Conservation (phyloP, 2,329 filamentous ascomycete genomes). For the Aspergillus sp. region DNA sequence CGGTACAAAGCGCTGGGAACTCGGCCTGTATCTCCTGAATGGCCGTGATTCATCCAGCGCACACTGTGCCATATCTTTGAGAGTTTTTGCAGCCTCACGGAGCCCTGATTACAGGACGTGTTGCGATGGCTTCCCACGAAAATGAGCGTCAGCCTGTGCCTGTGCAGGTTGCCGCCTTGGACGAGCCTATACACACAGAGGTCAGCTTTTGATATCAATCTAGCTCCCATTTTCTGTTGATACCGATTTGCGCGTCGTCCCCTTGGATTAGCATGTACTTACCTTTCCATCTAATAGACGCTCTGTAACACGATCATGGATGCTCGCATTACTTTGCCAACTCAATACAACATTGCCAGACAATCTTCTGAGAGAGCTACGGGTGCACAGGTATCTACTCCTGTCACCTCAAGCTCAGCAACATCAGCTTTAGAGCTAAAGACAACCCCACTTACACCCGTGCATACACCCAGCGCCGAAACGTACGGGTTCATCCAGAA, state of each 20-base stretch:
- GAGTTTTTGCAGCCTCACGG: no score
- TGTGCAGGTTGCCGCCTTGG: not conserved
- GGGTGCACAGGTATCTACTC: no score
- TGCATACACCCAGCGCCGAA: not conserved
- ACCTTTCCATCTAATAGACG: not conserved
- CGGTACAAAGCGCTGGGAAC: not conserved
- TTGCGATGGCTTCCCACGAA: not conserved
- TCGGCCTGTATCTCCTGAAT: no score
- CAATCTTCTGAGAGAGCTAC: no score
- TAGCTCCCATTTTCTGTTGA: not conserved
- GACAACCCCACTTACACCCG: not conserved
- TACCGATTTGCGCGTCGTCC: not conserved
- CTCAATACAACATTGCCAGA: no score
- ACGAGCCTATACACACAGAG: not conserved
- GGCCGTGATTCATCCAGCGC: no score
- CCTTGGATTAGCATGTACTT: not conserved
- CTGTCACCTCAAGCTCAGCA: no score
- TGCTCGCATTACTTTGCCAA: no score
- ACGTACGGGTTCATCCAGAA: slow-evolving; percentile 6
- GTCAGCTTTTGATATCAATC: not conserved
- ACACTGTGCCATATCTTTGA: no score
- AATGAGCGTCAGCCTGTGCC: not conserved
- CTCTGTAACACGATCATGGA: no score
- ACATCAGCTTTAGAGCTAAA: not conserved
- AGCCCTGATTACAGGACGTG: not conserved